Evolutionary conservation across 495 filamentous ascomycete species (phyloP).

Genomic region (Gamarada debralockiae): DNA sequence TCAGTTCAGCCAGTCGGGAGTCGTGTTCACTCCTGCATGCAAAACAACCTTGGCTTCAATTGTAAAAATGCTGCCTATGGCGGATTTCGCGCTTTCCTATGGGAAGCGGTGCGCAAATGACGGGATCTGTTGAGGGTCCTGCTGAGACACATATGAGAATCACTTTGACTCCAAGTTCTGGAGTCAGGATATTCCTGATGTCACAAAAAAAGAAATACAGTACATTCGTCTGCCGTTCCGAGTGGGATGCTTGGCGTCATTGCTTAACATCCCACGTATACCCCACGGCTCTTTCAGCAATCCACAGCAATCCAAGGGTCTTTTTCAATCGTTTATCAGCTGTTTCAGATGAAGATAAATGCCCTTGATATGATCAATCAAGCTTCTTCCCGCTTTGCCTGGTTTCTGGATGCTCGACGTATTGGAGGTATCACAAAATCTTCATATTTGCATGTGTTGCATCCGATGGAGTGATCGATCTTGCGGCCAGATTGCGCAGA

Average conservation of each 20-base stretch:
- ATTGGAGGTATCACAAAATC: too few species aligned
- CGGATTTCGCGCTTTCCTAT: too few species aligned
- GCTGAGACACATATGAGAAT: background rate
- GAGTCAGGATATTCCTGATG: background rate
- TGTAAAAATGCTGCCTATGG: too few species aligned
- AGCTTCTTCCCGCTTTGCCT: too few species aligned
- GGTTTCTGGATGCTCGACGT: too few species aligned
- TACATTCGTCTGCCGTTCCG: background rate
- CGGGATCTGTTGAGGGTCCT: too few species aligned
- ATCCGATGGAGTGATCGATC: background rate
- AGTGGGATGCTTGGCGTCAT: slow-evolving; percentile 3
- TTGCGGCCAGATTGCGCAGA: background rate
- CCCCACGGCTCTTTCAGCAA: background rate
- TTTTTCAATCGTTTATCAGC: background rate
- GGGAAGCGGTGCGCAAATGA: too few species aligned
- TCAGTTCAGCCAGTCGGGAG: too few species aligned
- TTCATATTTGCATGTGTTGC: background rate
- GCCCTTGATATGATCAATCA: too few species aligned
- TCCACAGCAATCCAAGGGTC: background rate
- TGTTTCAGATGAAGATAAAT: slow-evolving; percentile 2
- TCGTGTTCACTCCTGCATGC: too few species aligned
- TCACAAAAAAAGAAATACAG: background rate
- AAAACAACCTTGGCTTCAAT: too few species aligned
- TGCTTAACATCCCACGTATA: slow-evolving; percentile 12
- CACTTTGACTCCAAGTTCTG: background rate